These are phyloP conservation scores for Ustilago esculenta DNA, from an alignment of 1,284 basidiomycete species.

Conservation along the genomic window DNA sequence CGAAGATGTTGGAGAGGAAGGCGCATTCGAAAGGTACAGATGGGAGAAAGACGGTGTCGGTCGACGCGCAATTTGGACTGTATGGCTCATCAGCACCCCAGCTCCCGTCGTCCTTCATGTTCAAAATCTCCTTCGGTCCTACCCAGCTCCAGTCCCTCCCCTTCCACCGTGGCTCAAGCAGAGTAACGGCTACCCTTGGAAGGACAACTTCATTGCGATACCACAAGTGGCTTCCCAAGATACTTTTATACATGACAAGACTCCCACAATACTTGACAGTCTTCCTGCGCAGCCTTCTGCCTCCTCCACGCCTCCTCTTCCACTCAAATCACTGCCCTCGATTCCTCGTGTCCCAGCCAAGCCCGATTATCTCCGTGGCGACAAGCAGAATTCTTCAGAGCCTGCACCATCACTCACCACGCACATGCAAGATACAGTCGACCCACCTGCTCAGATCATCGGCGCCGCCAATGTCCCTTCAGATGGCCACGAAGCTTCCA, in stretches of 20 bases:
- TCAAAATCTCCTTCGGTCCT: conserved; percentile 29
- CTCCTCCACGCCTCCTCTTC: not conserved
- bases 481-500: too few relatives aligned
- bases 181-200: conserved; percentile 34
- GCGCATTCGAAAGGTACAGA: conserved; percentile 37
- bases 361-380: not conserved
- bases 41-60: conserved; percentile 33
- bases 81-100: conserved; percentile 49
- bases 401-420: too few relatives aligned
- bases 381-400: not conserved
- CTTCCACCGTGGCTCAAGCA: conserved; percentile 39
- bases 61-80: conserved; percentile 50
- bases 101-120: conserved; percentile 34
- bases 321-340: conserved; percentile 5
- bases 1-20: conserved; percentile 47
- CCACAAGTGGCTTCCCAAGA: not conserved
- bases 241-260: too few relatives aligned
- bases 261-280: too few relatives aligned
- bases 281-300: not conserved
- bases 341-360: not conserved
- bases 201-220: conserved; percentile 21
- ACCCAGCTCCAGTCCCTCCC: conserved; percentile 15
- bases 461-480: not conserved
- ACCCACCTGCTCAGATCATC: not conserved
- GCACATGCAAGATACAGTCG: too few relatives aligned